A percentile compares a stretch with the other conserved stretches of the same genome.
These are phyloP conservation scores for Apophysomyces variabilis DNA, from an alignment of 371 early-diverging fungal genomes.

Conservation along the genomic window DNA sequence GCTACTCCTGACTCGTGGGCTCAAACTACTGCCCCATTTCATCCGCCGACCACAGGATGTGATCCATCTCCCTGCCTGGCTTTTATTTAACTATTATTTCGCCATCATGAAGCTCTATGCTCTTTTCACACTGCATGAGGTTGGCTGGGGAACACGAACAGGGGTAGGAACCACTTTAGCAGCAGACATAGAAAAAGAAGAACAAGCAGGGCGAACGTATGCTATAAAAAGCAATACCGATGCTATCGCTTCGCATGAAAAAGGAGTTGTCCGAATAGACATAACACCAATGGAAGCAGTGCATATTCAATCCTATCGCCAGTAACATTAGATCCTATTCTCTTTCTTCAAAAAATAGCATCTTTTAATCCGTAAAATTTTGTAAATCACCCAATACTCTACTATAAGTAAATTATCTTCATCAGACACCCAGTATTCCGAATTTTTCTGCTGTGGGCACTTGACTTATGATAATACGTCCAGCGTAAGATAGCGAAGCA, in stretches of 20 bases:
- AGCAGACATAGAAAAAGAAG: slow-evolving; percentile 42
- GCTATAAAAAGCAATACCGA: not conserved
- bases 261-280: slow-evolving; percentile 35
- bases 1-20: slow-evolving; percentile 61
- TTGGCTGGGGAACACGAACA: slow-evolving; percentile 70
- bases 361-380: not conserved
- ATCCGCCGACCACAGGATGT: slow-evolving; percentile 65
- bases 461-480: slow-evolving; percentile 85
- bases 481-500: slow-evolving; percentile 92
- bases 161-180: slow-evolving; percentile 52
- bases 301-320: not conserved
- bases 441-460: slow-evolving; percentile 91
- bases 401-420: not conserved
- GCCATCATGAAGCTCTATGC: slow-evolving; percentile 69
- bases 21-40: slow-evolving; percentile 68
- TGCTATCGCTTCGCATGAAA: not conserved
- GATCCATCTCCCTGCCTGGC: slow-evolving; percentile 62
- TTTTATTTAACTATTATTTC: slow-evolving; percentile 70
- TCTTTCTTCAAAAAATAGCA: not conserved
- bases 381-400: not conserved
- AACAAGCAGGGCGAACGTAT: not conserved
- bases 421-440: slow-evolving; percentile 72
- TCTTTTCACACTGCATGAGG: slow-evolving; percentile 65
- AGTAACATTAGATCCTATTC: not conserved
- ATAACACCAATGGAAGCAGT: slow-evolving; percentile 16